phyloP scores from a whole-genome alignment of 2,329 filamentous ascomycete species.

The Xylaria hypoxylon region DNA sequence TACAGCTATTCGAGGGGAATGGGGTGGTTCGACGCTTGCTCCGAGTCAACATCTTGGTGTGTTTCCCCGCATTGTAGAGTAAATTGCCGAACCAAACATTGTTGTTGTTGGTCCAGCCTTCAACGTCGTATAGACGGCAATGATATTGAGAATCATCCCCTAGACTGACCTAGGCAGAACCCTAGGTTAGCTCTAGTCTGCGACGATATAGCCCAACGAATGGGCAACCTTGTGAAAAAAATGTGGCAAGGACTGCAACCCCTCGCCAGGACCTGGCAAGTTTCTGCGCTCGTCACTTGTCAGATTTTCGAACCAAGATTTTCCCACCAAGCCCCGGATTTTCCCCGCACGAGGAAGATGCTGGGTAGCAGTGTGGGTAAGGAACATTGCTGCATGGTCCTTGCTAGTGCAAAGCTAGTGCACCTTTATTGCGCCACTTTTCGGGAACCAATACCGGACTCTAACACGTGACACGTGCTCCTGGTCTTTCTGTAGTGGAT shows the following conservation, averaged over 20 bases:
- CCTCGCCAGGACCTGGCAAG: neutral
- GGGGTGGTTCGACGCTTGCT: conserved; percentile 12
- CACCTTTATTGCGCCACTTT: conserved; percentile 38
- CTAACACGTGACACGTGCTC: conserved; percentile 33
- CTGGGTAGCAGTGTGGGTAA: neutral
- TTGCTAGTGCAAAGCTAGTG: conserved; percentile 3
- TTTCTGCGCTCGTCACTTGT: conserved; percentile 32
- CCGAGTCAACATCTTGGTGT: conserved; percentile 20
- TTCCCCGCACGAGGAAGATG: conserved; percentile 40
- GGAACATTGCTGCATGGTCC: conserved; percentile 32
- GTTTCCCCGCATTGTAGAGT: conserved; percentile 28
- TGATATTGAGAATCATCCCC: conserved; percentile 6
- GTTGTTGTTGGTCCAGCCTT: neutral
- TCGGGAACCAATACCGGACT: conserved; percentile 47
- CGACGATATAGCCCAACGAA: conserved; percentile 27
- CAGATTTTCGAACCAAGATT: conserved; percentile 23
- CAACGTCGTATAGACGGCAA: conserved; percentile 7
- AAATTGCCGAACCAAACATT: conserved; percentile 8
- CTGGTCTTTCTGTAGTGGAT: conserved; percentile 8
- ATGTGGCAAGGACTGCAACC: conserved; percentile 16
- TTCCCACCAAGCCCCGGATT: conserved; percentile 3
- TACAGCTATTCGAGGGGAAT: conserved; percentile 9
- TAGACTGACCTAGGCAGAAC: too few species aligned
- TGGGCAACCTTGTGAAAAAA: conserved; percentile 8
- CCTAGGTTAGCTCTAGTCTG: neutral